Evolutionary conservation across 2,329 filamentous ascomycete genomes (phyloP), one percentile per base, ranked within the genome.

Genomic region (Apiospora saccharicola): DNA sequence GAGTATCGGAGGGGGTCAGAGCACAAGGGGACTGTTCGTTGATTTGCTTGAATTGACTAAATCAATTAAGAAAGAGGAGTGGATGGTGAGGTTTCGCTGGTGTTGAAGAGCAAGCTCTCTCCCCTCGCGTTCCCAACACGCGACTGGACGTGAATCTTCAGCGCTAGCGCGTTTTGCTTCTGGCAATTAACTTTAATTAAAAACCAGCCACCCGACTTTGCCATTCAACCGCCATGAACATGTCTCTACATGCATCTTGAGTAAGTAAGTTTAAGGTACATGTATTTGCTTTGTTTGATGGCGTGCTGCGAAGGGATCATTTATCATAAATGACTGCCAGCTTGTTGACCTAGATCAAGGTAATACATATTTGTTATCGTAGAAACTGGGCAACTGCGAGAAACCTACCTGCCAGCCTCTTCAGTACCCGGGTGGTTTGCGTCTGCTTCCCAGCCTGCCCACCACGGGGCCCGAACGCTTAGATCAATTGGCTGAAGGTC

Each of bases 81-180:
- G 19, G 30, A 2, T 41, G 57, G 34, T 64, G 57, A 64, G n/a
- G 57, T 6, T 64, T 64, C 34, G 57, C 34, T 64, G 57, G 57
- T 64, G 57, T 64, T 64, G 57, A n/a, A 64, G 53, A 64, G n/a
- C 22, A 16, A 30, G 26, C 4, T 30, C 24, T 37, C 10, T 30
- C 8, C 19, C 30, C 53, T 22, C 57, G 57, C 57, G 57, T 41
- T 64, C 34, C 34, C 10, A 22, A 64, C 57, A 34, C 57, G 57
- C 34, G 30, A 64, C 53, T 34, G 26, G 57, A 64, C 57, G 57
- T 41, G 57, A 64, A 64, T 64, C 57, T 64, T 41, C 57, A 41
- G 4, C 19, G 3, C 53, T 64, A 41, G 57, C 30, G 57, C 34
- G 30, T 64, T 64, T 64, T 64, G 30, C 57, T 64, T 64, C 34